A percentile compares a stretch with the other conserved stretches of the same genome.
Evolutionary conservation across 768 basidiomycete species (phyloP).

Genomic region (Coprinellus micaceus): DNA sequence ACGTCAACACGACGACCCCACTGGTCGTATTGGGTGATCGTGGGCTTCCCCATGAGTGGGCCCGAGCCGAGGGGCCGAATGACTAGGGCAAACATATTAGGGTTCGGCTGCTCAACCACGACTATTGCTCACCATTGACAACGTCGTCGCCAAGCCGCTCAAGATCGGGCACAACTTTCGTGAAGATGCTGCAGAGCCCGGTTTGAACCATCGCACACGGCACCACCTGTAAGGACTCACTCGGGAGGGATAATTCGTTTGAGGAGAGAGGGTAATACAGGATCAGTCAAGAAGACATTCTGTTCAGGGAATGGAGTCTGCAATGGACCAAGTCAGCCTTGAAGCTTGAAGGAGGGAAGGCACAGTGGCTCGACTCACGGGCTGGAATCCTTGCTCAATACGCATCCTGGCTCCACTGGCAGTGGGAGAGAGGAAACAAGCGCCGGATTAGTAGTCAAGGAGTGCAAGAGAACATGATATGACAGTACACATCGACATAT

Average conservation of each 20-base stretch:
- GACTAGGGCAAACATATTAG: too few relatives aligned
- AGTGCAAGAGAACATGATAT: too few relatives aligned
- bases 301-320: constrained; percentile 53
- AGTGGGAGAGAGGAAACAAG: not conserved
- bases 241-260: constrained; percentile 50
- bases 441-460: too few relatives aligned
- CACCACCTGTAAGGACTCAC: constrained; percentile 10
- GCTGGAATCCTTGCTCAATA: constrained; percentile 65
- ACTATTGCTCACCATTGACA: constrained; percentile 44
- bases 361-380: too few relatives aligned
- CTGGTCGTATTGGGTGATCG: constrained; percentile 66
- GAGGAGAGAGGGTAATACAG: constrained; percentile 57
- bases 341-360: too few relatives aligned
- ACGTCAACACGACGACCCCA: constrained; percentile 68
- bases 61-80: constrained; percentile 50
- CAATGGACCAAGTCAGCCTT: too few relatives aligned
- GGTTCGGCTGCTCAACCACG: not conserved
- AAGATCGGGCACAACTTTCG: constrained; percentile 60
- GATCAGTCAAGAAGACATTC: constrained; percentile 61
- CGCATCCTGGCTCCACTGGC: constrained; percentile 40
- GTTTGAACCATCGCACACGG: not conserved
- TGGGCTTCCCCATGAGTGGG: constrained; percentile 43
- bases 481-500: too few relatives aligned
- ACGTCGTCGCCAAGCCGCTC: constrained; percentile 54
- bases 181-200: constrained; percentile 31